A percentile compares a stretch with the other conserved stretches of the same genome.
Evolutionary conservation across 108 stramenopile genomes (phyloP).

Genomic region (Epipyxis sp.): DNA sequence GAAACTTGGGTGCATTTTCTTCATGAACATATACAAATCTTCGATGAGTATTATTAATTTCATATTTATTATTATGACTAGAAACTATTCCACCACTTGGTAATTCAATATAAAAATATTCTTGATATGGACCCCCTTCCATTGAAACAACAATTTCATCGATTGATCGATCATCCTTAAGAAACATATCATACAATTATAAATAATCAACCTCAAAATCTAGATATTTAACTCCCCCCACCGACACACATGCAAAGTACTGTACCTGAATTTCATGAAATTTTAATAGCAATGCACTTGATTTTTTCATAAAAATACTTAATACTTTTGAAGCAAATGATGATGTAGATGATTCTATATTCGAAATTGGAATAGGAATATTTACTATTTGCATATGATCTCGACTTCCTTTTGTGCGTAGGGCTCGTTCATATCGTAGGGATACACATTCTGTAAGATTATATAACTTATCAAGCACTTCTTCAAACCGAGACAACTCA

Average conservation of each 20-base stretch:
- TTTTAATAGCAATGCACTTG: too few species aligned
- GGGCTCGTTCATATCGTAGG: background rate
- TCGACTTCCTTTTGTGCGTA: background rate
- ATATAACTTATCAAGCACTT: constrained; percentile 3
- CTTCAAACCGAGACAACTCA: background rate
- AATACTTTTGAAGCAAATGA: too few species aligned
- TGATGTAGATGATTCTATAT: too few species aligned
- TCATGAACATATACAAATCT: constrained; percentile 9
- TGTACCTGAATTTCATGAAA: too few species aligned
- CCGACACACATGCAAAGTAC: too few species aligned
- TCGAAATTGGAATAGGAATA: background rate
- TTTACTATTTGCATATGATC: constrained; percentile 25
- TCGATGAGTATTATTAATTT: background rate
- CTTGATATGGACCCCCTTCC: constrained; percentile 33
- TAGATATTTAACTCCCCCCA: too few species aligned
- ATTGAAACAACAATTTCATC: background rate
- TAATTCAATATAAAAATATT: constrained; percentile 31
- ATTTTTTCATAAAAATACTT: too few species aligned
- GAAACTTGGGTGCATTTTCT: background rate
- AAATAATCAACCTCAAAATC: too few species aligned
- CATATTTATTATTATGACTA: too few species aligned
- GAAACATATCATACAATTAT: too few species aligned
- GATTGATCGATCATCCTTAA: background rate
- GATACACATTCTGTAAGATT: background rate
- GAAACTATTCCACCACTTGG: background rate